These are phyloP conservation scores for Aspergillus japonicus DNA, from an alignment of 2,329 filamentous ascomycete species.

Conservation along the genomic window DNA sequence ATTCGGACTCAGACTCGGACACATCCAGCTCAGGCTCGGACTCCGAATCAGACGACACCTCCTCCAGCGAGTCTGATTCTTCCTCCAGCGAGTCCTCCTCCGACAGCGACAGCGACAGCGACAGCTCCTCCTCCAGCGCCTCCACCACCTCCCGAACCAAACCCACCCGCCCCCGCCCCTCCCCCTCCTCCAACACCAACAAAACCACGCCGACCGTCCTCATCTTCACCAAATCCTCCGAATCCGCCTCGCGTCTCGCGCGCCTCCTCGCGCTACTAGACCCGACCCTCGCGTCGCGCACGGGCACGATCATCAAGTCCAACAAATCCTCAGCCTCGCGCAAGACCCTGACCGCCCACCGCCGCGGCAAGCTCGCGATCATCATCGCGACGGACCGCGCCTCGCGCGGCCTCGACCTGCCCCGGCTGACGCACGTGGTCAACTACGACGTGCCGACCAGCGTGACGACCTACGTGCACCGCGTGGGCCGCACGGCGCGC, in stretches of 20 bases:
- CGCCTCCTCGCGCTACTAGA: constrained; percentile 71
- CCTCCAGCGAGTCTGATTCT: constrained; percentile 12
- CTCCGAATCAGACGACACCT: constrained; percentile 29
- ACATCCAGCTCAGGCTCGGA: constrained; percentile 22
- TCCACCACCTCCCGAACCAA: background rate
- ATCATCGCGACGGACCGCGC: constrained; percentile 93
- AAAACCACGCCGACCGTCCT: constrained; percentile 53
- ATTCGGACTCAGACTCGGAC: constrained; percentile 26
- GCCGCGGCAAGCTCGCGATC: constrained; percentile 62
- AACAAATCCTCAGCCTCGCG: constrained; percentile 69
- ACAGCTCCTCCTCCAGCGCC: background rate
- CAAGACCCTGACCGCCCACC: constrained; percentile 67
- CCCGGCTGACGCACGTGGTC: constrained; percentile 76
- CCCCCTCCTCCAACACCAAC: constrained; percentile 28
- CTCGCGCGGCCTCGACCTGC: constrained; percentile 82
- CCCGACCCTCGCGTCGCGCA: constrained; percentile 55
- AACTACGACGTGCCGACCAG: constrained; percentile 91
- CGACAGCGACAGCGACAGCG: constrained; percentile 1
- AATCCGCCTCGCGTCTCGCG: constrained; percentile 80
- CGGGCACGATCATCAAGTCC: constrained; percentile 74
- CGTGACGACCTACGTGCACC: constrained; percentile 81
- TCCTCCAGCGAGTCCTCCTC: constrained; percentile 15
- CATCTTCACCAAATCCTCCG: constrained; percentile 89
- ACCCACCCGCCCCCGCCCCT: background rate
- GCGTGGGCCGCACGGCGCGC: constrained; percentile 85